Base-by-base conservation (phyloP, 495 filamentous ascomycete genomes). In the Penicillium riverlandense region DNA sequence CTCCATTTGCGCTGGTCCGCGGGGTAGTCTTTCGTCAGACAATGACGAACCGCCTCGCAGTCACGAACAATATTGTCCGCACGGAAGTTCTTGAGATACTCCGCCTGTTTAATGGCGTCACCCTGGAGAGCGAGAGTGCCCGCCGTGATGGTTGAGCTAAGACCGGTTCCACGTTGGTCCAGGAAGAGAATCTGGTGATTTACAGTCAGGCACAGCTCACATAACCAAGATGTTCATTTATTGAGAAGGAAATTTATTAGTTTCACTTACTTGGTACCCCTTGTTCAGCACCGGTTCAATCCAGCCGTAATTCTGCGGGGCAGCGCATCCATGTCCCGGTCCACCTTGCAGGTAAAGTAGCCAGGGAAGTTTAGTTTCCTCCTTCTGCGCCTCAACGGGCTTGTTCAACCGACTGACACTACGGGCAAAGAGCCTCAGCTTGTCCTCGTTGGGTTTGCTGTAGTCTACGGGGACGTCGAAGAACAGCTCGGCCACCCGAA, bases 21-120 rank as follows among this genome's bases (percentile, higher is more conserved):
- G 1, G 86, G 82, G 37, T 81, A 86, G 13, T 84, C 79, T 4
- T 70, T 63, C 0, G 84, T 90, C 46, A 97, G 67, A 28, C 70
- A 80, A 41, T 80, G 71, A 1, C 91, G 77, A 14, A 97, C 79
- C 8, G 90, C 88, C 54, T 97, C 91, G 45, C 84, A 88, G 53
- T 97, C 91, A 39, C 77, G 80, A 29, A 97, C 90, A 38, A 88
- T 90, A 49, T 72, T 90, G 64, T 95, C 90, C 11, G 91, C 91
- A 22, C 92, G 80, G 66, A 95, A 95, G 32, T 80, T 69, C 67
- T 88, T 90, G 37, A 96, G 70, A 50, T 94, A 94, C 41, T 82
- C 74, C 28, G 84, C 87, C 62, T 96, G 90, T 29, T 70, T 65
- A 37, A 69, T 58, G 7, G 78, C 73, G 51, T 77, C 72, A 4